Evolutionary conservation across 305 asterid genomes (phyloP), one percentile per base, ranked within the genome.

Genomic region (Stenogyne calaminthoides): DNA sequence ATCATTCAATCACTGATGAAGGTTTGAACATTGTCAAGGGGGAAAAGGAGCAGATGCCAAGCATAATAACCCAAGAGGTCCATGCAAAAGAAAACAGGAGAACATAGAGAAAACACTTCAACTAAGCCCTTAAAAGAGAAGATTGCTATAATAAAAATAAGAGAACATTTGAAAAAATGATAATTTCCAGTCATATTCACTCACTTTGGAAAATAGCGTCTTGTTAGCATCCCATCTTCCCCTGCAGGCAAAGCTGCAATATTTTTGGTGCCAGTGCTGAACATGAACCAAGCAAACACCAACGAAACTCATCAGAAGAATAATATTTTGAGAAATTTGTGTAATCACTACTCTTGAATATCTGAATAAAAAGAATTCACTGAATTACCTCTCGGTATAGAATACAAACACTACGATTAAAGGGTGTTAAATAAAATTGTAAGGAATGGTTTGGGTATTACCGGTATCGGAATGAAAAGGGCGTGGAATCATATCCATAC

Each of bases 131-230:
- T 60, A 36, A 44, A 60, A 65, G 65, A 60, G 36, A 54, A 42
- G 56, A 47, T 18, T 25, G 19, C 15, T 15, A 11, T 59, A 11
- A 36, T 20, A 57, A 37, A 51, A 62, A 25, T 14, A 71, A 37
- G 42, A 4, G 32, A 71, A 54, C 60, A 46, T 22, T 52, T 34
- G 55, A 71, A 56, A 55, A 72, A 34, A 27, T 4, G 66, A 59
- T 64, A 55, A 51, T 36, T 12, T 61, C 70, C 58, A 55, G 80
- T 72, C 25, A 62, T 63, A 18, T 77, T 58, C 73, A 87, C 98
- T 89, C 82, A 91, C 98, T 84, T 80, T 29, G 96, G 96, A 66
- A 93, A 86, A 79, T 89, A 86, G 68, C 78, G 82, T 61, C 78
- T 80, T 46, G 81, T 67, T 47, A 20, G 83, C 79, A 76, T 78